Percentiles rank a stretch among this genome's conserved stretches.
These are phyloP conservation scores for Tephrocybe sp. DNA, from an alignment of 768 basidiomycete species.

Conservation along the genomic window DNA sequence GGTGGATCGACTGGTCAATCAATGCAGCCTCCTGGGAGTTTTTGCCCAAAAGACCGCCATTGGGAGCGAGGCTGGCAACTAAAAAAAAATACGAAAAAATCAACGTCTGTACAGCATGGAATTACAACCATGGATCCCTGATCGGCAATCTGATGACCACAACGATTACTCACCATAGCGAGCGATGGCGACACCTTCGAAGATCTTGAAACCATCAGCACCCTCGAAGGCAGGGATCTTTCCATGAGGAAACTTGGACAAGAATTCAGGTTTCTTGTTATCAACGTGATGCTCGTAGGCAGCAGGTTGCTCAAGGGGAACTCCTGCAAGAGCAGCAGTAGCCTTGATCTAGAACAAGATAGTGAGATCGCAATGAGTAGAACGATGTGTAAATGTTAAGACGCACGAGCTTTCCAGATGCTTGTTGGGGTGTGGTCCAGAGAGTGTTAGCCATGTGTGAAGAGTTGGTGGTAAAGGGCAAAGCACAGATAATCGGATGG, in stretches of 20 bases:
- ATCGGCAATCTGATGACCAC: too few relatives aligned
- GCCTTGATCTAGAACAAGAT: constrained; percentile 43
- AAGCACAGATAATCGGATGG: not conserved
- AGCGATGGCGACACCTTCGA: constrained; percentile 79
- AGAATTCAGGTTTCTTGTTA: constrained; percentile 72
- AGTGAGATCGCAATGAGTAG: not conserved
- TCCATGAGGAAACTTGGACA: constrained; percentile 74
- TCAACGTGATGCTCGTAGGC: constrained; percentile 60
- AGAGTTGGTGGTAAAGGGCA: not conserved
- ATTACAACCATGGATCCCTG: too few relatives aligned
- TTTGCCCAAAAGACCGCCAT: constrained; percentile 64
- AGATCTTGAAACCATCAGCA: constrained; percentile 73
- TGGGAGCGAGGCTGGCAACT: constrained; percentile 76
- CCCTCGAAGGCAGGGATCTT: constrained; percentile 86
- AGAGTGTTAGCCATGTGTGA: constrained; percentile 60
- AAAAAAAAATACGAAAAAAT: constrained; percentile 61
- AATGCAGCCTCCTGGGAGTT: constrained; percentile 55
- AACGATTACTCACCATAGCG: constrained; percentile 26
- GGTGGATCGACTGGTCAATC: constrained; percentile 71
- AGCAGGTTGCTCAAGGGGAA: constrained; percentile 54
- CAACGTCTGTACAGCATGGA: not conserved
- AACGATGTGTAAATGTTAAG: not conserved
- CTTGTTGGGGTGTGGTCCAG: constrained; percentile 47
- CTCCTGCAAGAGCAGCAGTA: constrained; percentile 57
- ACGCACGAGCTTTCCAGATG: constrained; percentile 51